Evolutionary conservation across 768 basidiomycete species (phyloP).

Genomic region (Pholiota conissans): DNA sequence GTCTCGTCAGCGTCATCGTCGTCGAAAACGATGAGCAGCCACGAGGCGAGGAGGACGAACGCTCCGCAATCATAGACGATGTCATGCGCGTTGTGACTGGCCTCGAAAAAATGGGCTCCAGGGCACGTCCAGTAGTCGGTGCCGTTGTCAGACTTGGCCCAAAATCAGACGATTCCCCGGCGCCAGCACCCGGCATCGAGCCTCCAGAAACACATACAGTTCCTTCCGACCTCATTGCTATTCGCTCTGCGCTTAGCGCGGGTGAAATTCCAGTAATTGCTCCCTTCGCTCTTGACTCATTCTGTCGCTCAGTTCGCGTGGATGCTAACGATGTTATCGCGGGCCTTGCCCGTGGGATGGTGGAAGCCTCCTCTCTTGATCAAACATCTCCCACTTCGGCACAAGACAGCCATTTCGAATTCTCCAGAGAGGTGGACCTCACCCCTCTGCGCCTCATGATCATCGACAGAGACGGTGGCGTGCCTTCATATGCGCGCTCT

Average conservation of each 20-base stretch:
- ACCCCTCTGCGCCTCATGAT: conserved; percentile 96
- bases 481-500: conserved; percentile 94
- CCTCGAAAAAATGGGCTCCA: conserved; percentile 83
- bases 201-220: conserved; percentile 79
- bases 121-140: conserved; percentile 86
- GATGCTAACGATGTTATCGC: conserved; percentile 87
- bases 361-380: conserved; percentile 42
- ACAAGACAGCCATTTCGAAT: conserved; percentile 33
- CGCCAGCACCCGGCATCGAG: conserved; percentile 30
- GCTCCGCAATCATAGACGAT: conserved; percentile 69
- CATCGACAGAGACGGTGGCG: conserved; percentile 94
- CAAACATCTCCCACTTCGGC: conserved; percentile 27
- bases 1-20: conserved; percentile 93
- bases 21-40: conserved; percentile 83
- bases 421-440: conserved; percentile 67
- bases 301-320: conserved; percentile 82
- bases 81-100: conserved; percentile 81
- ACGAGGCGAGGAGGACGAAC: conserved; percentile 70
- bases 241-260: conserved; percentile 85
- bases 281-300: conserved; percentile 90
- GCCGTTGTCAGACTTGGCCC: conserved; percentile 84
- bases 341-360: conserved; percentile 87
- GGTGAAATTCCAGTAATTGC: conserved; percentile 97
- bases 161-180: conserved; percentile 49
- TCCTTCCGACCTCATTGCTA: conserved; percentile 76